Conservation (phyloP, 495 filamentous ascomycete genomes). For the Oidiodendron maius region DNA sequence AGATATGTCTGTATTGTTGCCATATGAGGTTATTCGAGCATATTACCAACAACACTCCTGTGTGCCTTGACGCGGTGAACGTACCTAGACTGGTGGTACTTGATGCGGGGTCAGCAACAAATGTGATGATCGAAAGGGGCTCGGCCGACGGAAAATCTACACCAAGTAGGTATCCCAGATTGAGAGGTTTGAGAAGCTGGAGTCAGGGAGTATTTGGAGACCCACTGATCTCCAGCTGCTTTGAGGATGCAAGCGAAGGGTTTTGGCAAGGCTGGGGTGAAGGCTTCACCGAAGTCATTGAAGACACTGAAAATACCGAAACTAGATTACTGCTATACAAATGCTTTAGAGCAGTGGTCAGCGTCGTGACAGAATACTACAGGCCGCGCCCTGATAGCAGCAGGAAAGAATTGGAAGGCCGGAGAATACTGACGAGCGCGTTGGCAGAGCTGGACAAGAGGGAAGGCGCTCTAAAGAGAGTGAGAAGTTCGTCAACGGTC, state of each 20-base stretch:
- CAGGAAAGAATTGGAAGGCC: conserved; percentile 37
- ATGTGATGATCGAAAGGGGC: conserved; percentile 48
- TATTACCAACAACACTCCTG: conserved; percentile 39
- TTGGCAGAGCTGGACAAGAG: conserved; percentile 32
- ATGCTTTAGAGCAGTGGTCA: conserved; percentile 39
- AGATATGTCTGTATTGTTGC: conserved; percentile 60
- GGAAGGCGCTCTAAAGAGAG: conserved; percentile 11
- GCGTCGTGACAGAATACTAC: conserved; percentile 43
- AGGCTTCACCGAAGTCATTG: conserved; percentile 24
- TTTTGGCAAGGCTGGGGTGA: conserved; percentile 39
- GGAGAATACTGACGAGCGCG: conserved; percentile 34
- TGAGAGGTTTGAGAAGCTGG: conserved; percentile 32
- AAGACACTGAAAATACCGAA: conserved; percentile 27
- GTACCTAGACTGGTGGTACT: conserved; percentile 52
- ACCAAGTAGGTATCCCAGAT: background rate
- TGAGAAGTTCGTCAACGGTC: conserved; percentile 1
- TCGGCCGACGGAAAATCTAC: conserved; percentile 27
- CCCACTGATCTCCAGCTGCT: conserved; percentile 45
- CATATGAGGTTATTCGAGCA: conserved; percentile 57
- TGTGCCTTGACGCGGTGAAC: conserved; percentile 49
- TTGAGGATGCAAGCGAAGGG: conserved; percentile 35
- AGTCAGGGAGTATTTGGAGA: conserved; percentile 54
- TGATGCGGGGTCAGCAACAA: conserved; percentile 43
- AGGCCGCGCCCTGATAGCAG: conserved; percentile 36
- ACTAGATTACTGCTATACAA: conserved; percentile 40